phyloP scores from a whole-genome alignment of 2,329 filamentous ascomycete species.

The Ampelomyces quisqualis region DNA sequence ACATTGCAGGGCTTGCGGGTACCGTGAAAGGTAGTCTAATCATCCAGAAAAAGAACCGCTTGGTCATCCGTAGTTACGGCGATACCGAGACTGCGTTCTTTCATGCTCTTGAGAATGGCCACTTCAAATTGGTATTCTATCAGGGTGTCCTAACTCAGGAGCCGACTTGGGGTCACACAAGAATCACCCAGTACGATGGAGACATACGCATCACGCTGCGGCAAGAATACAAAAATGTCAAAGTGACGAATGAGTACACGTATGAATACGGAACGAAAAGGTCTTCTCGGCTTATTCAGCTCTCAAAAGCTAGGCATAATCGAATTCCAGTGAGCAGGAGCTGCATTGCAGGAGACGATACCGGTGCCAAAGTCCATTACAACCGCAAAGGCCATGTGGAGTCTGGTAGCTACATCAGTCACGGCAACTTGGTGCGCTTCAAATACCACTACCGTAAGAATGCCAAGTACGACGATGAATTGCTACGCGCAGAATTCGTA shows the following conservation, averaged over 20 bases:
- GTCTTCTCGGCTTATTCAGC: slow-evolving; percentile 35
- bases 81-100: slow-evolving; percentile 54
- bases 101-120: slow-evolving; percentile 39
- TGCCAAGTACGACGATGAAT: slow-evolving; percentile 55
- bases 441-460: slow-evolving; percentile 58
- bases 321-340: slow-evolving; percentile 44
- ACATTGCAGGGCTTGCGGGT: slow-evolving; percentile 51
- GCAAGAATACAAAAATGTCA: slow-evolving; percentile 49
- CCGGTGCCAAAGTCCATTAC: slow-evolving; percentile 53
- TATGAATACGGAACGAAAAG: slow-evolving; percentile 49
- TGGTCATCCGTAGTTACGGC: slow-evolving; percentile 52
- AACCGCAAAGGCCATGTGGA: slow-evolving; percentile 56
- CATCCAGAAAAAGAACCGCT: slow-evolving; percentile 49
- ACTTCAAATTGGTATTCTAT: slow-evolving; percentile 44
- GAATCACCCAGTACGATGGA: slow-evolving; percentile 52
- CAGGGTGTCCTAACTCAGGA: slow-evolving; percentile 46
- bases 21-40: slow-evolving; percentile 54
- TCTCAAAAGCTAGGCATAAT: slow-evolving; percentile 43
- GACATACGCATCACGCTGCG: slow-evolving; percentile 49
- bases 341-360: slow-evolving; percentile 50
- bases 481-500: slow-evolving; percentile 58
- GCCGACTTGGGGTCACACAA: slow-evolving; percentile 48
- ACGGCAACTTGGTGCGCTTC: slow-evolving; percentile 56
- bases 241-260: slow-evolving; percentile 50
- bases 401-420: slow-evolving; percentile 55